Evolutionary conservation across 805 yeast species (phyloP).

Genomic region (Starmerella kuoi): DNA sequence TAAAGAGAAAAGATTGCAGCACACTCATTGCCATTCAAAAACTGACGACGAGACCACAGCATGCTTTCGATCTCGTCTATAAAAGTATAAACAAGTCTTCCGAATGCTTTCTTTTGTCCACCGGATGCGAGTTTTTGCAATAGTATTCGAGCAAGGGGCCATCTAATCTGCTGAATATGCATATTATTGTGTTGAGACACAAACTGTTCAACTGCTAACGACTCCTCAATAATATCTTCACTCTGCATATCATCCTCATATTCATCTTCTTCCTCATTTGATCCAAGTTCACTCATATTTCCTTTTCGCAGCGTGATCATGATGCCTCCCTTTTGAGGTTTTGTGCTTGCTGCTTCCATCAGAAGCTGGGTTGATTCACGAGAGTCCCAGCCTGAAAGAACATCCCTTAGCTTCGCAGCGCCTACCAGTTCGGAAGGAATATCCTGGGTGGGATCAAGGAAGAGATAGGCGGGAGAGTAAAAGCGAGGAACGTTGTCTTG

Average conservation of each 20-base stretch:
- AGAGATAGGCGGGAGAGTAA: conserved; percentile 11
- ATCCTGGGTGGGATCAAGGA: conserved; percentile 6
- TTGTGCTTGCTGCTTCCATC: conserved; percentile 11
- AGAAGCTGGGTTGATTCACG: conserved; percentile 13
- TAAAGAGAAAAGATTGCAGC: conserved; percentile 13
- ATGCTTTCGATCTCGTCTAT: conserved; percentile 11
- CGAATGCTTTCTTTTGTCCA: conserved; percentile 2
- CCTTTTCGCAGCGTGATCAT: conserved; percentile 10
- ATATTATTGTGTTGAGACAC: background rate
- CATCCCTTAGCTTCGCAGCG: conserved; percentile 14
- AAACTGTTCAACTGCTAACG: conserved; percentile 7
- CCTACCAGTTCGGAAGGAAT: conserved; percentile 1
- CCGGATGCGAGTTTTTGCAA: conserved; percentile 4
- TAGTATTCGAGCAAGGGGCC: conserved; percentile 6
- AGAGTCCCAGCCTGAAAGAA: conserved; percentile 13
- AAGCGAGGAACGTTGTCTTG: background rate
- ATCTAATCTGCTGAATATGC: conserved; percentile 16
- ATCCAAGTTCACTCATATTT: background rate
- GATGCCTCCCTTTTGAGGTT: conserved; percentile 13
- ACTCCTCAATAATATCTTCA: background rate
- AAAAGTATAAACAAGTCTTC: conserved; percentile 1
- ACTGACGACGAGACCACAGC: conserved; percentile 11
- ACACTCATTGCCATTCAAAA: background rate
- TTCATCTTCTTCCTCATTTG: background rate
- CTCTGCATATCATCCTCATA: conserved; percentile 2